Evolutionary conservation across 2,329 filamentous ascomycete genomes (phyloP).

Genomic region (Calonectria leucothoes): DNA sequence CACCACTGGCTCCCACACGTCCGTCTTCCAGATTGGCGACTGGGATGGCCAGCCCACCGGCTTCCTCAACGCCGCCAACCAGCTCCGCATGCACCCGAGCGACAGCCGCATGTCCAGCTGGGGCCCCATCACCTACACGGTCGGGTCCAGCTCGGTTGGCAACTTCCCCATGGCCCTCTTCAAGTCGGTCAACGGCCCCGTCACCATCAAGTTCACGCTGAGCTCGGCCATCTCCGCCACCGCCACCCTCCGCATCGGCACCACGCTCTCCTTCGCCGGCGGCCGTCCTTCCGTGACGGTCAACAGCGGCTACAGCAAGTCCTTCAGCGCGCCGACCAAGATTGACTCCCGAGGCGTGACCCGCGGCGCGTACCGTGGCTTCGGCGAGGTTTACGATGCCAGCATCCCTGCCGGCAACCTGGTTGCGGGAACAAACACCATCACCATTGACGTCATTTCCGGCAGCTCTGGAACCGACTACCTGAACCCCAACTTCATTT

Average conservation of each 20-base stretch:
- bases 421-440: slow-evolving; percentile 70
- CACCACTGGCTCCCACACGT: slow-evolving; percentile 57
- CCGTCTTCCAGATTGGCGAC: slow-evolving; percentile 73
- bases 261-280: slow-evolving; percentile 71
- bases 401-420: slow-evolving; percentile 70
- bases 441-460: slow-evolving; percentile 69
- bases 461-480: slow-evolving; percentile 67
- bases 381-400: slow-evolving; percentile 73
- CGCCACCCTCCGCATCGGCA: slow-evolving; percentile 72
- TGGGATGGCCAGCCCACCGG: slow-evolving; percentile 74
- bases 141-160: slow-evolving; percentile 62
- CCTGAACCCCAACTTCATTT: slow-evolving; percentile 66
- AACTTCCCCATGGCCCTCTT: slow-evolving; percentile 76
- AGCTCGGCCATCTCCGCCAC: slow-evolving; percentile 59
- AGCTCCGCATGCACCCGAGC: slow-evolving; percentile 76
- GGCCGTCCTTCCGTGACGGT: slow-evolving; percentile 68
- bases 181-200: slow-evolving; percentile 68
- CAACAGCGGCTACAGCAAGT: slow-evolving; percentile 62
- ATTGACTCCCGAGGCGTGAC: slow-evolving; percentile 75
- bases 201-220: slow-evolving; percentile 71
- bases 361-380: slow-evolving; percentile 72
- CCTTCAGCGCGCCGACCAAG: slow-evolving; percentile 65
- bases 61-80: slow-evolving; percentile 75
- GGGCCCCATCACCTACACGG: slow-evolving; percentile 70
- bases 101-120: slow-evolving; percentile 73